Conservation (phyloP, 306 rosid species). For the Cicer chorassanicum region DNA sequence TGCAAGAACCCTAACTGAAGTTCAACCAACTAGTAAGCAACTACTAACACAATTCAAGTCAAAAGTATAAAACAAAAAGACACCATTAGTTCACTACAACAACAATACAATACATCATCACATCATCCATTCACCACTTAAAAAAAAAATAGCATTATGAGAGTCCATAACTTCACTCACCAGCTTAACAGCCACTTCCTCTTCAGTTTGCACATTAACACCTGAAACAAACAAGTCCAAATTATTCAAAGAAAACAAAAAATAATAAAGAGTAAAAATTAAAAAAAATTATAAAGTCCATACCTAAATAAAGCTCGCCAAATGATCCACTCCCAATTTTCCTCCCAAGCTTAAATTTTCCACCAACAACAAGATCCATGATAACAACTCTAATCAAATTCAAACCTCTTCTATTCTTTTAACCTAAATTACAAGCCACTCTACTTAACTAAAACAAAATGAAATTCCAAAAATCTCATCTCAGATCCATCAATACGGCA, state of each 20-base stretch:
- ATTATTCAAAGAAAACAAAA: slow-evolving; percentile 18
- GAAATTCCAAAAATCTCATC: slow-evolving; percentile 35
- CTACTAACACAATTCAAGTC: neutral
- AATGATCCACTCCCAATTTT: slow-evolving; percentile 94
- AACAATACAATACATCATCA: slow-evolving; percentile 13
- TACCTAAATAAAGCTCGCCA: slow-evolving; percentile 92
- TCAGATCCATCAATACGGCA: slow-evolving; percentile 63
- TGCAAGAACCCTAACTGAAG: neutral
- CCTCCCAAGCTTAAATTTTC: slow-evolving; percentile 87
- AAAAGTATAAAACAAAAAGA: neutral
- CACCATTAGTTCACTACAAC: neutral
- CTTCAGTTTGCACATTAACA: slow-evolving; percentile 81
- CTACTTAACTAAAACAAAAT: slow-evolving; percentile 25
- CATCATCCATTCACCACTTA: slow-evolving; percentile 8
- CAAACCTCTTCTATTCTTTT: slow-evolving; percentile 41
- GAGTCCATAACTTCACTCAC: slow-evolving; percentile 51
- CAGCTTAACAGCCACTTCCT: slow-evolving; percentile 96
- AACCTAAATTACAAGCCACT: slow-evolving; percentile 43
- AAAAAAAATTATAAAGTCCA: slow-evolving; percentile 30
- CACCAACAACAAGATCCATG: slow-evolving; percentile 89
- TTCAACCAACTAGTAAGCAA: slow-evolving; percentile 30
- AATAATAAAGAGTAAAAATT: neutral
- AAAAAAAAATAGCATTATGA: slow-evolving; percentile 5
- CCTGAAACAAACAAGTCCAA: slow-evolving; percentile 59
- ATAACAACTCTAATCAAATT: slow-evolving; percentile 55